Percentiles rank a stretch among this genome's conserved stretches.
Evolutionary conservation across 176 grass and related monocot genomes (phyloP).

Genomic region (Dendrocalamus sinicus): DNA sequence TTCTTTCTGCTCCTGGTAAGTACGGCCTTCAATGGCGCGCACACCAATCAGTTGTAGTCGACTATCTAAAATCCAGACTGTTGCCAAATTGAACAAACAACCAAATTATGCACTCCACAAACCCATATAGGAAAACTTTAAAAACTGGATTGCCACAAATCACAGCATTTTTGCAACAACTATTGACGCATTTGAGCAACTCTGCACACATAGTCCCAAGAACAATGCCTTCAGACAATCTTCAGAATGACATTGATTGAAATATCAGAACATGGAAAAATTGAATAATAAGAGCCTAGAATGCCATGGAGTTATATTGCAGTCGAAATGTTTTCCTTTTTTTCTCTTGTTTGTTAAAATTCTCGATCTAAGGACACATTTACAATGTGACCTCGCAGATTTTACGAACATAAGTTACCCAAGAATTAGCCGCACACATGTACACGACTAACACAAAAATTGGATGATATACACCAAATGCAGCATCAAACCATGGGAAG

Average conservation of each 20-base stretch:
- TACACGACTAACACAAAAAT: conserved; percentile 32
- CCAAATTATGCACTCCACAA: conserved; percentile 4
- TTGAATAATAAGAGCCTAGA: background rate
- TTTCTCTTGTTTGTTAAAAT: background rate
- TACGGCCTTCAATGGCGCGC: background rate
- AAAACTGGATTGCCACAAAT: background rate
- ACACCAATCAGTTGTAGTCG: conserved; percentile 6
- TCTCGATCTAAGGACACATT: conserved; percentile 7
- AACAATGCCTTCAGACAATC: background rate
- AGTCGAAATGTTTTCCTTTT: background rate
- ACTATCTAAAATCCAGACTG: background rate
- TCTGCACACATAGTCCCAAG: background rate
- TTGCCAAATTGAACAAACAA: background rate
- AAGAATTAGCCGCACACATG: conserved; percentile 14
- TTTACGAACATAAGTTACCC: conserved; percentile 1
- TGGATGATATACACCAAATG: conserved; percentile 45
- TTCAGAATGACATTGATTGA: background rate
- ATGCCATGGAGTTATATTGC: background rate
- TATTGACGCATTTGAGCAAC: background rate
- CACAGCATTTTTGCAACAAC: background rate
- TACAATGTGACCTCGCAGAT: background rate
- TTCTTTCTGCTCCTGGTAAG: too few relatives aligned
- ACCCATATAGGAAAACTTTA: background rate
- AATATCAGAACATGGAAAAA: background rate
- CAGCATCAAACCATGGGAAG: conserved; percentile 57